Percentiles rank a stretch among this genome's conserved stretches.
phyloP scores from a whole-genome alignment of 2,329 filamentous ascomycete genomes.

The Trichoderma aggressivum region DNA sequence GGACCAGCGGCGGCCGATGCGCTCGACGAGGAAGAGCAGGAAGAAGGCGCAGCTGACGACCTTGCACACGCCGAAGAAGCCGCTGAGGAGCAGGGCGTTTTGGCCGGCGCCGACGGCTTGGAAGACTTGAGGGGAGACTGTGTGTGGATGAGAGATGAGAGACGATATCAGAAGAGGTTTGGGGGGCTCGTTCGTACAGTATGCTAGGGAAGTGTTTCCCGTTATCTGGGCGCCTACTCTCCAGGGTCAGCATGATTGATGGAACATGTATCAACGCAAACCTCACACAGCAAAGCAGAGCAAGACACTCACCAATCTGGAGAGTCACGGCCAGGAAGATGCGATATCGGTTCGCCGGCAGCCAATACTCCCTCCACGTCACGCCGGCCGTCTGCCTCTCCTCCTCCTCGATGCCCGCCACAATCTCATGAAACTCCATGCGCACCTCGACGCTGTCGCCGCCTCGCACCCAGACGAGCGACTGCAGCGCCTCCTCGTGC shows the following conservation, averaged over 20 bases:
- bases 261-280: background rate
- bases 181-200: slow-evolving; percentile 33
- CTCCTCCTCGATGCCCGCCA: slow-evolving; percentile 47
- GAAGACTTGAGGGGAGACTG: slow-evolving; percentile 50
- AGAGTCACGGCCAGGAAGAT: slow-evolving; percentile 49
- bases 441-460: slow-evolving; percentile 31
- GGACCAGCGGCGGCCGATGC: slow-evolving; percentile 45
- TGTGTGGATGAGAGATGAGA: background rate
- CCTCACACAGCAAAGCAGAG: background rate
- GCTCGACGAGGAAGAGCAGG: slow-evolving; percentile 47
- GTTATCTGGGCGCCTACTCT: slow-evolving; percentile 41
- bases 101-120: slow-evolving; percentile 46
- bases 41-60: slow-evolving; percentile 46
- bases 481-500: slow-evolving; percentile 44
- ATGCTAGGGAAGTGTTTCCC: slow-evolving; percentile 49
- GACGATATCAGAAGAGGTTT: background rate
- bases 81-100: slow-evolving; percentile 46
- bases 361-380: slow-evolving; percentile 43
- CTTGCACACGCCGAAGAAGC: slow-evolving; percentile 52
- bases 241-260: background rate
- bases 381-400: slow-evolving; percentile 42
- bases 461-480: slow-evolving; percentile 50
- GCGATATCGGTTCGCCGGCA: slow-evolving; percentile 46
- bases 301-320: slow-evolving; percentile 39
- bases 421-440: slow-evolving; percentile 37